Evolutionary conservation across 495 filamentous ascomycete genomes (phyloP).

Genomic region (Penicillium argentinense): DNA sequence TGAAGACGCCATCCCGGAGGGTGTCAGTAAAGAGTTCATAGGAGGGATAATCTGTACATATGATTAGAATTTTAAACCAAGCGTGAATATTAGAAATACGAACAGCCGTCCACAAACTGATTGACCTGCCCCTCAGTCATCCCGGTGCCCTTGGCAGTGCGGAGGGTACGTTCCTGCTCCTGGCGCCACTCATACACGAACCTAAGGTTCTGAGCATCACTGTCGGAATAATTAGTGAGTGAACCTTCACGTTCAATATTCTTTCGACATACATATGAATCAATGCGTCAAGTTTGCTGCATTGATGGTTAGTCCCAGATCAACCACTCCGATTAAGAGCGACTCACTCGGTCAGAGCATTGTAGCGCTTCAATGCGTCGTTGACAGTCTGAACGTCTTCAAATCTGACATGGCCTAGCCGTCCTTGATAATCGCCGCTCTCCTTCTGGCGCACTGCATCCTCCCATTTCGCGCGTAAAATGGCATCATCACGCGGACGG

Average conservation of each 20-base stretch:
- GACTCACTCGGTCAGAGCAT: conserved; percentile 64
- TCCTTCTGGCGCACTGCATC: conserved; percentile 48
- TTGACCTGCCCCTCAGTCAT: conserved; percentile 75
- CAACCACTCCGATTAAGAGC: not conserved
- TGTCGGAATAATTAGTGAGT: conserved; percentile 18
- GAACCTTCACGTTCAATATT: not conserved
- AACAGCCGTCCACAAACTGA: conserved; percentile 68
- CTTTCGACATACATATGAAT: conserved; percentile 69
- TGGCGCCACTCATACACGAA: conserved; percentile 88
- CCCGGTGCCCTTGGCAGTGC: conserved; percentile 62
- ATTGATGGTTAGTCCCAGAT: conserved; percentile 8
- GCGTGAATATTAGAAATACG: conserved; percentile 18
- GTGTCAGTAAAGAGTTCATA: conserved; percentile 73
- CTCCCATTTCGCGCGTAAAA: conserved; percentile 59
- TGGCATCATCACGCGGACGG: conserved; percentile 55
- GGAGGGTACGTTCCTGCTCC: conserved; percentile 74
- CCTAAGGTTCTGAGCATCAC: conserved; percentile 71
- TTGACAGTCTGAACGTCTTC: conserved; percentile 75
- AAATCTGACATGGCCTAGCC: conserved; percentile 58
- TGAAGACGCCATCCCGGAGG: conserved; percentile 64
- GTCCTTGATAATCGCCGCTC: conserved; percentile 39
- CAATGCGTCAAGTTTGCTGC: conserved; percentile 70
- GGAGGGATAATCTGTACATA: conserved; percentile 56
- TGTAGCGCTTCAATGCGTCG: conserved; percentile 65
- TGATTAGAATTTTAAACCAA: conserved; percentile 1